phyloP scores from a whole-genome alignment of 306 rosid species.

The Arachis stenosperma region DNA sequence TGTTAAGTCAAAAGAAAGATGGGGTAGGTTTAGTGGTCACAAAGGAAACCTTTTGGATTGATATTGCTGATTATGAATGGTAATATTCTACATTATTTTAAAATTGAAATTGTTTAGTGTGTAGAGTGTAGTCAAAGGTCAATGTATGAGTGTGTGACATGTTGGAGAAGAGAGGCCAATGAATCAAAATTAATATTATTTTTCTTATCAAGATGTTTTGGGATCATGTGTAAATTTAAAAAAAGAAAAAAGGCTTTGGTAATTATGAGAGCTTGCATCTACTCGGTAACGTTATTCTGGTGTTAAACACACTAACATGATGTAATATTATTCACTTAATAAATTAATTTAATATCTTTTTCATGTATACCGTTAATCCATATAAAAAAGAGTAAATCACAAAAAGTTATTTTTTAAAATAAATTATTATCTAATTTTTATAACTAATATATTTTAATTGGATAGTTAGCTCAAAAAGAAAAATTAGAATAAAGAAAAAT shows the following conservation, averaged over 20 bases:
- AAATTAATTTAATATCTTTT: too few relatives aligned
- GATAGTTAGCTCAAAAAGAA: too few relatives aligned
- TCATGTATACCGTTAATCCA: too few relatives aligned
- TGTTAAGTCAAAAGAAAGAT: conserved; percentile 33
- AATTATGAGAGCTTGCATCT: not conserved
- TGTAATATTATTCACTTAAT: too few relatives aligned
- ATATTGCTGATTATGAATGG: not conserved
- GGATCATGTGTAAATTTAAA: not conserved
- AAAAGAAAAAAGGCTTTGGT: not conserved
- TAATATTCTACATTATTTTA: not conserved
- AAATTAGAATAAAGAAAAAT: too few relatives aligned
- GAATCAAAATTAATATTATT: not conserved
- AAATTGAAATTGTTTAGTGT: conserved; percentile 9
- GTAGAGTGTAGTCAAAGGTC: conserved; percentile 32
- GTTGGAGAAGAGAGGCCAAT: not conserved
- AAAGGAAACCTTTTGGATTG: conserved; percentile 12
- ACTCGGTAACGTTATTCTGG: too few relatives aligned
- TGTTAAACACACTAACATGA: too few relatives aligned
- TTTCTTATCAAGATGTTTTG: not conserved
- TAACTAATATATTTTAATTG: too few relatives aligned
- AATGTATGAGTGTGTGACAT: not conserved
- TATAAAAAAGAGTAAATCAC: too few relatives aligned
- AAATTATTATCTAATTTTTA: too few relatives aligned
- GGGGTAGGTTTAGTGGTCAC: conserved; percentile 39
- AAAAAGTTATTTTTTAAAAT: too few relatives aligned